Evolutionary conservation across 1,139 yeast genomes (phyloP).

Genomic region (Saccharomycopsis hybrid): DNA sequence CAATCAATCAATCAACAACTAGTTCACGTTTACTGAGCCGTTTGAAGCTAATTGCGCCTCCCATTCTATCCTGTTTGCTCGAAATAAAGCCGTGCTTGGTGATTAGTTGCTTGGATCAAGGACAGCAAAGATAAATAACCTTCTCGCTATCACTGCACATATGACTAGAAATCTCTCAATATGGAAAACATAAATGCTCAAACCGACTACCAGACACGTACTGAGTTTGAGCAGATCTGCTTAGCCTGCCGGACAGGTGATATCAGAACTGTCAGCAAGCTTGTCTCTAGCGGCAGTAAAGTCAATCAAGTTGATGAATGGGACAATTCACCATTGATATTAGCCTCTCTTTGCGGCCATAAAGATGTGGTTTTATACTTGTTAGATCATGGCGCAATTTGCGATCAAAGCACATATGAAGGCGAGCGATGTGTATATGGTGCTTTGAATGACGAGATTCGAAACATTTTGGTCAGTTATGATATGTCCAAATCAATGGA

Average conservation of each 20-base stretch:
- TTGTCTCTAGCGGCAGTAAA: constrained; percentile 48
- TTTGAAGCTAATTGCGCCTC: no score
- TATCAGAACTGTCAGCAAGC: constrained; percentile 51
- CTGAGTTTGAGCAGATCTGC: constrained; percentile 5
- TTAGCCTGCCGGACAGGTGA: constrained; percentile 67
- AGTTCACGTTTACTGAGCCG: no score
- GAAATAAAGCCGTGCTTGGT: neutral
- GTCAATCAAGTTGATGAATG: constrained; percentile 62
- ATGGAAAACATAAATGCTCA: constrained; percentile 14
- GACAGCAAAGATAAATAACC: no score
- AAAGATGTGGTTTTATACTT: constrained; percentile 51
- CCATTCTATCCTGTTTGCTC: neutral
- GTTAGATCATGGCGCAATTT: constrained; percentile 61
- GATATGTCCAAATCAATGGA: constrained; percentile 69
- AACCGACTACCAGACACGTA: constrained; percentile 1
- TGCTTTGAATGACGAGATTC: constrained; percentile 60
- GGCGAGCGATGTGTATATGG: constrained; percentile 79
- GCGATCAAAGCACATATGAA: constrained; percentile 74
- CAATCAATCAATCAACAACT: no score
- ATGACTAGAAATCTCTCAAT: neutral
- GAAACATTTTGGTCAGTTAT: constrained; percentile 50
- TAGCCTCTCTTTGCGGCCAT: constrained; percentile 75
- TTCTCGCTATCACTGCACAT: neutral
- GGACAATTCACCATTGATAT: constrained; percentile 67
- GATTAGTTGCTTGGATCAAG: neutral